Base-by-base conservation (phyloP, 2,329 filamentous ascomycete species). In the Aschersonia sp. region DNA sequence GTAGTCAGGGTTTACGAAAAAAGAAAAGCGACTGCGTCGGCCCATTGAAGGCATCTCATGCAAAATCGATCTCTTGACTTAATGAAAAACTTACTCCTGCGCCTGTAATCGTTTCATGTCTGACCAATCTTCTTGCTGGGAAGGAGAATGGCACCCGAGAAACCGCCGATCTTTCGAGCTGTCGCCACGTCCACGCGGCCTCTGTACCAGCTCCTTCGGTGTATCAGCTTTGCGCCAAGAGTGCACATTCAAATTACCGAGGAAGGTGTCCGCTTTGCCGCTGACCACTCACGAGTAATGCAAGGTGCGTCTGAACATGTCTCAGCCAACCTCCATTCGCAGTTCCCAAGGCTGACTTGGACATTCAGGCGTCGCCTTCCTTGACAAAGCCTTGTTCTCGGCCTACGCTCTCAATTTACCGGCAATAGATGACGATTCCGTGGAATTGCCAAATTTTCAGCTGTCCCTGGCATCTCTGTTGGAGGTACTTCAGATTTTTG, bases 401-500 rank as follows among this genome's bases (percentile, higher is more conserved):
- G 84, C 82, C 20, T 98, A 89, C 63, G 78, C 72, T 28, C 84
- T 88, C 62, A 82, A 82, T 53, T 70, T 67, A 50, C 61, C 62
- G 9, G 32, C 52, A 5, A 50, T 53, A 5, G 43, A 44, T 1
- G 61, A 66, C 10, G 66, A 69, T 20, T 58, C 63, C 0, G 50
- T 61, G 1, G 63, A 70, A 4, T 73, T 78, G 31, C 82, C 86
- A 5, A 78, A 76, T 46, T 98, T 98, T 61, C 84, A 94, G 60
- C 83, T 97, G 53, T 92, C 89, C 2, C 77, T 98, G 6, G 75
- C 83, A 4, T 86, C 91, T 20, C 76, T 98, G 3, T 78, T 98
- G 47, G 92, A 97, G 67, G 94, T 91, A 0, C 74, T 98, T 5
- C 91, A 96, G 59, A 97, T 98, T 45, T 94, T 98, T 59, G 88